A percentile compares a stretch with the other conserved stretches of the same genome.
phyloP scores from a whole-genome alignment of 345 rosid species.

The Chamaenerion angustifolium region DNA sequence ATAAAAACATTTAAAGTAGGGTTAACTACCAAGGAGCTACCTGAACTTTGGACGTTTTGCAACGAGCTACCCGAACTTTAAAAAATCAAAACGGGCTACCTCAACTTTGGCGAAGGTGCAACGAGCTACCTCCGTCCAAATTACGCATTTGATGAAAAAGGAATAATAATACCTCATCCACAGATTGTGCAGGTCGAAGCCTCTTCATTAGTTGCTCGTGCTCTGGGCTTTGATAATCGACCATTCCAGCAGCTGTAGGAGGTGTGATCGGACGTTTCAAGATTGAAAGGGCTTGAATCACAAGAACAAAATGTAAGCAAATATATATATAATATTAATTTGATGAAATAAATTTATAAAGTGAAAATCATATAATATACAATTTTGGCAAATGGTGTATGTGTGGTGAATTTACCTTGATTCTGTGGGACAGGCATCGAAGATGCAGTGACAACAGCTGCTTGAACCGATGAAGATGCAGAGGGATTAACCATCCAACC shows the following conservation, averaged over 20 bases:
- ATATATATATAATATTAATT: not conserved
- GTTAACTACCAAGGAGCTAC: too few species aligned
- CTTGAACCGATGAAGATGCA: conserved; percentile 74
- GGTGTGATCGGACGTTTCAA: conserved; percentile 76
- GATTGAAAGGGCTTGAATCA: conserved; percentile 27
- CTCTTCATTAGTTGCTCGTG: conserved; percentile 79
- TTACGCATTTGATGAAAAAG: not conserved
- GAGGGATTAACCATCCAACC: conserved; percentile 81
- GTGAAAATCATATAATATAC: not conserved
- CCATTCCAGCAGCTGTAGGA: conserved; percentile 44
- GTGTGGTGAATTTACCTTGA: conserved; percentile 42
- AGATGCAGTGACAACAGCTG: conserved; percentile 71
- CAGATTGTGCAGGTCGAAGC: conserved; percentile 54
- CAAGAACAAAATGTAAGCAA: not conserved
- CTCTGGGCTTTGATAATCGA: conserved; percentile 75
- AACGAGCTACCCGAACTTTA: too few species aligned
- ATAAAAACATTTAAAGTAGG: conserved; percentile 1
- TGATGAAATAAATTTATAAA: not conserved
- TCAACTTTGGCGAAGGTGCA: too few species aligned
- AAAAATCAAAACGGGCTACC: too few species aligned
- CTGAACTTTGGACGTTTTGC: too few species aligned
- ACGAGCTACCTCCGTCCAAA: too few species aligned
- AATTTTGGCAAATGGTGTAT: not conserved
- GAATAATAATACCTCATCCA: conserved; percentile 50
- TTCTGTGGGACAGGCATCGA: conserved; percentile 60